Base-by-base conservation (phyloP, 352 stramenopile genomes). In the Phytophthora capsici region DNA sequence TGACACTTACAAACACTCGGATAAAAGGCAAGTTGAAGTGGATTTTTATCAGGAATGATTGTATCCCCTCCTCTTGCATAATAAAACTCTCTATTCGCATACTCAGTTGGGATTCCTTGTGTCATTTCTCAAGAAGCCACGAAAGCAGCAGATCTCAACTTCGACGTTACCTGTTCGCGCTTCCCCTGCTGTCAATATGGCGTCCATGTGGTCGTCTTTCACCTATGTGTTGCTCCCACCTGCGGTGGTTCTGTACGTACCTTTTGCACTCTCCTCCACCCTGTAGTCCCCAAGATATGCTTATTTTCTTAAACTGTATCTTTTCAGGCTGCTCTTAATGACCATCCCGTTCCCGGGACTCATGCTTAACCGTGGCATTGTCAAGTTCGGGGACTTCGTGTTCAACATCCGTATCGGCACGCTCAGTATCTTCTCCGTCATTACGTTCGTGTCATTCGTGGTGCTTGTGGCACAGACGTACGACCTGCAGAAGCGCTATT, bases 401-500 rank as follows among this genome's bases (percentile, higher is more conserved):
- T 91, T 94, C 53, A 89, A 74, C 63, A 86, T 94, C 50, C 79
- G 85, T 51, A 75, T 94, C 44, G 84, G 78, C 47, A 90, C 82
- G 38, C 64, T 93, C 22, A 82, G 80, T 48, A 61, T 93, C 57
- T 89, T 93, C 54, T 86, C 78, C 30, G 65, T 93, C 67, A 91
- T 93, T 68, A 93, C 85, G 16, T 63, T 73, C 28, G 68, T 91
- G 37, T 89, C 85, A 30, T 93, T 93, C 62, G 62, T 93, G 17
- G 81, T 87, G 47, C 63, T 93, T 8, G 57, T 67, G 14, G 84
- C 81, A 13, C 77, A 93, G 72, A 91, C 85, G 13, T 90, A 84
- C 36, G 82, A 91, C 63, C 69, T 91, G n/a, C 85, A 93, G 60
- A 90, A 93, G 70, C 81, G 85, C 20, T 93, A 93, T 61, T 60